These are phyloP conservation scores for Pyrus betulifolia DNA, from an alignment of 306 rosid genomes.

Conservation along the genomic window DNA sequence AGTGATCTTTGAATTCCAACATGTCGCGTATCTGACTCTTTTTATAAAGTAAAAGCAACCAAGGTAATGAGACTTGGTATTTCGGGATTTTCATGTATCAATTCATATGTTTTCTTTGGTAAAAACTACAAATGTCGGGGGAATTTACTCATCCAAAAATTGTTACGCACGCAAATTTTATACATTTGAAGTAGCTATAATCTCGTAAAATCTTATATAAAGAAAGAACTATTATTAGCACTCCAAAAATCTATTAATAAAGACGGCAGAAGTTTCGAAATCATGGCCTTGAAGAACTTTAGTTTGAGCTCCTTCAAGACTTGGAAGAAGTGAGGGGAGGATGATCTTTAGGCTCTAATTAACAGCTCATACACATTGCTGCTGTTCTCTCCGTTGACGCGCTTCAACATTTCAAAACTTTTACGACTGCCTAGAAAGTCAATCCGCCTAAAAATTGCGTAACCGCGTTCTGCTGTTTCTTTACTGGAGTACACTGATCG, in stretches of 20 bases:
- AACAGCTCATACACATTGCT: slow-evolving; percentile 86
- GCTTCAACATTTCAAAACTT: slow-evolving; percentile 90
- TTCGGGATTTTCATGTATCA: neutral
- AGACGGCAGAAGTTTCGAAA: neutral
- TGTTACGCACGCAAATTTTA: neutral
- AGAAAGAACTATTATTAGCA: no score
- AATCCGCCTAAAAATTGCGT: slow-evolving; percentile 50
- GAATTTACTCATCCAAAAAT: neutral
- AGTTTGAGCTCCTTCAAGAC: neutral
- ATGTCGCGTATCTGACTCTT: no score
- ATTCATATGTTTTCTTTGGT: neutral
- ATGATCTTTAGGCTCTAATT: slow-evolving; percentile 57
- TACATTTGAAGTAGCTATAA: neutral
- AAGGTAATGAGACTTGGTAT: no score
- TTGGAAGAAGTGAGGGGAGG: neutral
- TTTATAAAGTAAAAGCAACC: no score
- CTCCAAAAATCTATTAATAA: neutral
- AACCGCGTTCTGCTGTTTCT: slow-evolving; percentile 53
- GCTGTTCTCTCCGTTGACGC: slow-evolving; percentile 76
- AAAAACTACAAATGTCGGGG: neutral
- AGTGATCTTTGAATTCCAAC: no score
- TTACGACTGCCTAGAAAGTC: slow-evolving; percentile 80
- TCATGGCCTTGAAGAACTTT: neutral
- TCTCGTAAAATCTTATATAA: neutral
- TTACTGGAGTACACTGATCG: slow-evolving; percentile 62